A percentile compares a stretch with the other conserved stretches of the same genome.
phyloP scores from a whole-genome alignment of 352 stramenopile species.

The Thalassiosira mediterranea region DNA sequence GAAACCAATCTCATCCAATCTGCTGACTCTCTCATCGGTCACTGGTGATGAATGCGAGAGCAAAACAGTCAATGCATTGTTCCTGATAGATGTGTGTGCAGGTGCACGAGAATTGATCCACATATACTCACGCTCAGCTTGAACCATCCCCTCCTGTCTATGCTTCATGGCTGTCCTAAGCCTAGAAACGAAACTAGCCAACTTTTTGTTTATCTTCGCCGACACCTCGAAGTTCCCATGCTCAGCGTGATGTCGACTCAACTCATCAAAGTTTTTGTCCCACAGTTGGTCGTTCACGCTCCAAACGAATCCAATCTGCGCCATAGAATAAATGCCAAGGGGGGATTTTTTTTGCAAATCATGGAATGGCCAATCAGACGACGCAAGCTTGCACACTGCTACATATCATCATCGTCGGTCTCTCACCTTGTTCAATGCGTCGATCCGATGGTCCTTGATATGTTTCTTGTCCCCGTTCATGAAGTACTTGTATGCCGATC shows the following conservation, averaged over 20 bases:
- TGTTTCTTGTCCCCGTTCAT: slow-evolving; percentile 43
- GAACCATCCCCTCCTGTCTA: background rate
- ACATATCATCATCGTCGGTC: background rate
- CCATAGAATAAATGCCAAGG: background rate
- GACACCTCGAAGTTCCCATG: background rate
- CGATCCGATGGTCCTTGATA: slow-evolving; percentile 40
- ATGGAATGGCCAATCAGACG: background rate
- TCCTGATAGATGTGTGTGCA: too few relatives aligned
- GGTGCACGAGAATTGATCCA: too few relatives aligned
- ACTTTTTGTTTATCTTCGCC: slow-evolving; percentile 6
- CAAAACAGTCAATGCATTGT: too few relatives aligned
- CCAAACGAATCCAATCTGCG: slow-evolving; percentile 27
- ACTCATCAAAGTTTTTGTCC: background rate
- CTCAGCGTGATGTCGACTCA: slow-evolving; percentile 10
- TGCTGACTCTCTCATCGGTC: slow-evolving; percentile 7
- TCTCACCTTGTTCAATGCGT: slow-evolving; percentile 23
- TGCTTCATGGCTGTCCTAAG: background rate
- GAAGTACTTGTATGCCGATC: slow-evolving; percentile 32
- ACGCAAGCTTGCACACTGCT: background rate
- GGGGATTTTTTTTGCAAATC: slow-evolving; percentile 5
- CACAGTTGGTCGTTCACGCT: slow-evolving; percentile 7
- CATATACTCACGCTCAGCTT: too few relatives aligned
- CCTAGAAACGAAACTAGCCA: slow-evolving; percentile 1
- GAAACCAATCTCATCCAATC: slow-evolving; percentile 10
- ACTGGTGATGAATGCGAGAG: too few relatives aligned